Evolutionary conservation across 305 asterid species (phyloP).

Genomic region (Vinca major): DNA sequence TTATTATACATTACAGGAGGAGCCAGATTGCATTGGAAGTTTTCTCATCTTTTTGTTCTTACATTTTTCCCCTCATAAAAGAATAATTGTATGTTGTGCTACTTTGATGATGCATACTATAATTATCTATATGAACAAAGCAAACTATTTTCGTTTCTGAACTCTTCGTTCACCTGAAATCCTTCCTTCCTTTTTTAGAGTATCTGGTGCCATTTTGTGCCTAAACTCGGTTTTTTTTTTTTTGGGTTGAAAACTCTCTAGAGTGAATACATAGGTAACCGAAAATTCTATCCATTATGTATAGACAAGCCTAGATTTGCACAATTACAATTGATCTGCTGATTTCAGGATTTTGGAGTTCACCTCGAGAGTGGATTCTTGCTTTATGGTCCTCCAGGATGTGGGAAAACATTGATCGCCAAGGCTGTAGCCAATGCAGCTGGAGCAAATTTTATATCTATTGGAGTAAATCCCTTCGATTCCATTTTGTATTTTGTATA

Average conservation of each 20-base stretch:
- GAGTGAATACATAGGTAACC: background rate
- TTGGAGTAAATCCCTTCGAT: slow-evolving; percentile 44
- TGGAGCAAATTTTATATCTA: slow-evolving; percentile 83
- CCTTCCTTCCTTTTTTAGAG: background rate
- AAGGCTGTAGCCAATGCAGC: slow-evolving; percentile 95
- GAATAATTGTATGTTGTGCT: background rate
- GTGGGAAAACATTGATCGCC: slow-evolving; percentile 93
- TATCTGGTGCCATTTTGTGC: background rate
- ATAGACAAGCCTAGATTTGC: background rate
- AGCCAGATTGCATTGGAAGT: background rate
- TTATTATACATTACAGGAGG: background rate
- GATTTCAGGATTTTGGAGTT: slow-evolving; percentile 51
- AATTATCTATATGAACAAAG: background rate
- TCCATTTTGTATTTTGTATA: slow-evolving; percentile 6
- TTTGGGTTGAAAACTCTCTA: background rate
- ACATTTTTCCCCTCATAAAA: no score
- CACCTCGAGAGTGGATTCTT: slow-evolving; percentile 64
- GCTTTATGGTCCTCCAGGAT: slow-evolving; percentile 98
- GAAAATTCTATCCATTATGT: background rate
- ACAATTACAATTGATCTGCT: background rate
- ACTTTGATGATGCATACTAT: background rate
- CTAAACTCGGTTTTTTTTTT: background rate
- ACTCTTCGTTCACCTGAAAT: background rate
- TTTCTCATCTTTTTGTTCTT: background rate
- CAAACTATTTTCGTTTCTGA: background rate